These are phyloP conservation scores for Kappamyces sp. DNA, from an alignment of 192 early-diverging fungal species.

Conservation along the genomic window DNA sequence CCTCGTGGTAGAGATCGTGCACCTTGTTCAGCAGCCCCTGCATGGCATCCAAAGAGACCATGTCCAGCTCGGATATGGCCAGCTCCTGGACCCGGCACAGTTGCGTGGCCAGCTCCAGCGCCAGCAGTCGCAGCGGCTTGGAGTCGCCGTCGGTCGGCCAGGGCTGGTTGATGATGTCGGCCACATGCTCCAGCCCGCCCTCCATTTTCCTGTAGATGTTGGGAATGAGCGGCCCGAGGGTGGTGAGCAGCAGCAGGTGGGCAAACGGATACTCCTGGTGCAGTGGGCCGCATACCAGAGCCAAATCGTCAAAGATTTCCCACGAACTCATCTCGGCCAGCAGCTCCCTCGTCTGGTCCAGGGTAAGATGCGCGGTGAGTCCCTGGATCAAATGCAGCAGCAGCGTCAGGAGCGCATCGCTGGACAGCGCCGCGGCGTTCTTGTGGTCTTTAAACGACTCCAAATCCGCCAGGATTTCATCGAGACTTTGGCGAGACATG, in stretches of 20 bases:
- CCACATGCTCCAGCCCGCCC: too few relatives aligned
- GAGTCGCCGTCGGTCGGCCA: background rate
- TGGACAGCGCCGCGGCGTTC: background rate
- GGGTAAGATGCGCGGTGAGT: too few relatives aligned
- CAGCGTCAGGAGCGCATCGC: background rate
- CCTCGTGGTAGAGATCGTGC: background rate
- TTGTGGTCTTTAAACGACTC: background rate
- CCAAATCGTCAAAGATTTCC: too few relatives aligned
- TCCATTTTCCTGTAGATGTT: too few relatives aligned
- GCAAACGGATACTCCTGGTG: too few relatives aligned
- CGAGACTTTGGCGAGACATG: background rate
- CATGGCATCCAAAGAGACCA: background rate
- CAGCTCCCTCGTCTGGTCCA: too few relatives aligned
- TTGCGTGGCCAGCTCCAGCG: background rate
- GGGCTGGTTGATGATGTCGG: too few relatives aligned
- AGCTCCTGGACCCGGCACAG: background rate
- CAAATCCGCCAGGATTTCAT: background rate
- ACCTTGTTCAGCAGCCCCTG: background rate
- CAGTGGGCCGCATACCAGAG: too few relatives aligned
- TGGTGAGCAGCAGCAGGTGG: too few relatives aligned
- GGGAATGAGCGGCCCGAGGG: too few relatives aligned
- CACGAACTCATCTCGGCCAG: too few relatives aligned
- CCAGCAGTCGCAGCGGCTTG: background rate
- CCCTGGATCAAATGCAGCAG: background rate
- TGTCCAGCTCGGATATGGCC: conserved; percentile 6